phyloP scores from a whole-genome alignment of 441 rosid genomes.

The Brassica balearica region DNA sequence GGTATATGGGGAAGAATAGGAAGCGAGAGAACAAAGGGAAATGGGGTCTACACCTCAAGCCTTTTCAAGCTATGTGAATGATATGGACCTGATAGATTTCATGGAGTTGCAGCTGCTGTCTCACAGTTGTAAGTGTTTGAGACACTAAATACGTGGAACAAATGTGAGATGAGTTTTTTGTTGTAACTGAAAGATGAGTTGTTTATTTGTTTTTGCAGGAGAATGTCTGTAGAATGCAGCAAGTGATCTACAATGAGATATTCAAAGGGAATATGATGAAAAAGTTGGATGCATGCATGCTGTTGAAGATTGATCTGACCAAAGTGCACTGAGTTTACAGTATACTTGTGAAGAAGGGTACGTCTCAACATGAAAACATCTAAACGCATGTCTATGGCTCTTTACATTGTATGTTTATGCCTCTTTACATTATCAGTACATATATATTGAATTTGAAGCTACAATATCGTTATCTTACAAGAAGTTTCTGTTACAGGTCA shows the following conservation, averaged over 20 bases:
- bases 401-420: neutral
- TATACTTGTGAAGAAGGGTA: neutral
- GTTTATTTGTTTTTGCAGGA: neutral
- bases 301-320: neutral
- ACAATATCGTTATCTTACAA: slow-evolving; percentile 13
- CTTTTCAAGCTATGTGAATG: neutral
- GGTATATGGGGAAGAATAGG: no score
- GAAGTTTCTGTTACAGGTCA: slow-evolving; percentile 55
- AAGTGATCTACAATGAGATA: neutral
- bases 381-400: neutral
- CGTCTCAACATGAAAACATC: neutral
- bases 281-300: neutral
- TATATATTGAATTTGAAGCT: neutral
- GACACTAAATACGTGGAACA: neutral
- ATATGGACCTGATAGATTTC: neutral
- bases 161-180: neutral
- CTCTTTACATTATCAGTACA: neutral
- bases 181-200: neutral
- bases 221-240: neutral
- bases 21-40: no score
- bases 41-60: neutral
- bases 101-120: neutral
- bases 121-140: neutral
- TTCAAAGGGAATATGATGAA: neutral
- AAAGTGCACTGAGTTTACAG: neutral